Conservation (phyloP, 1,139 yeast genomes). For the Candida dubliniensis region DNA sequence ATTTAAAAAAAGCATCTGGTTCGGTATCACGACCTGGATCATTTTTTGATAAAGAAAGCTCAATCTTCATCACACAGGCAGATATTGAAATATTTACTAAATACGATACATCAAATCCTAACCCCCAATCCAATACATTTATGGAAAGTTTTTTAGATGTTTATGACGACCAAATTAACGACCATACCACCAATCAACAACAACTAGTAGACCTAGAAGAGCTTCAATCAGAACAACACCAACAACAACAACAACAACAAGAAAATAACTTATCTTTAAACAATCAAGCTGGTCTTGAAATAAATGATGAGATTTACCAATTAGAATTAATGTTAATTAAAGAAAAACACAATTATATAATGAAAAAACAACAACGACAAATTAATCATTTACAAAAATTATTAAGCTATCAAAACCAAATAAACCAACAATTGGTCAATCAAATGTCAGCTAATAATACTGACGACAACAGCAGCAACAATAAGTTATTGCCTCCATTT, state of each 20-base stretch:
- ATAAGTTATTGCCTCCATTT: constrained; percentile 10
- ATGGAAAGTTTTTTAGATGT: constrained; percentile 4
- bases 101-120: neutral
- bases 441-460: neutral
- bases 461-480: neutral
- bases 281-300: constrained; percentile 7
- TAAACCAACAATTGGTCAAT: constrained; percentile 1
- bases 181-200: neutral
- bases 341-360: constrained; percentile 25
- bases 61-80: constrained; percentile 22
- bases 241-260: too few species aligned
- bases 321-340: constrained; percentile 29
- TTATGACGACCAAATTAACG: neutral
- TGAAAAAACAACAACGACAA: constrained; percentile 30
- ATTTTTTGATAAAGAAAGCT: constrained; percentile 9
- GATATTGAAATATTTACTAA: constrained; percentile 20
- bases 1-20: neutral
- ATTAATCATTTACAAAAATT: constrained; percentile 27
- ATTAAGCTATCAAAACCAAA: constrained; percentile 13
- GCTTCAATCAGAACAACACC: too few species aligned
- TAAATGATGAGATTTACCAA: constrained; percentile 14
- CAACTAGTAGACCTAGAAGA: too few species aligned
- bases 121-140: neutral
- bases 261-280: neutral
- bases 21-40: neutral